Evolutionary conservation across 2,329 filamentous ascomycete genomes (phyloP), one percentile per base, ranked within the genome.

Genomic region (Fusarium siculi): DNA sequence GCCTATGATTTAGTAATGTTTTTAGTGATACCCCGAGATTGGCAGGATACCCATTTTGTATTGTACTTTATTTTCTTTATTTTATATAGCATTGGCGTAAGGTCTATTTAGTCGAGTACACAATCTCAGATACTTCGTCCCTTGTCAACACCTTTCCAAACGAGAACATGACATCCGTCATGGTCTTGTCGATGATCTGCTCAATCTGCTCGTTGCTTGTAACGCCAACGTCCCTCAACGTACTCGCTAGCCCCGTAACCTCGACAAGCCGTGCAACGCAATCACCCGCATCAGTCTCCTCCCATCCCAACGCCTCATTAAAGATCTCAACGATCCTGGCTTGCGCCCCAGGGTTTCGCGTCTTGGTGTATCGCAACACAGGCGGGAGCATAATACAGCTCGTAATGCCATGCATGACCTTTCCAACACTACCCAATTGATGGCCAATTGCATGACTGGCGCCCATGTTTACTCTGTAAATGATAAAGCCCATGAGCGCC

Each of bases 161-260:
- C 11, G 66, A 69, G 30, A 69, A 69, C 65, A 69, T 69, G 1
- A 58, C 58, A 18, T 69, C 66, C 12, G 66, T 69, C 66, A 69
- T 69, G 8, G 66, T 69, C 52, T 65, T 69, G 23, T 49, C 58
- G 8, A 69, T 47, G 12, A 69, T 58, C 30, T 69, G 58, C 21
- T 69, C 65, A 47, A 69, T 58, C 40, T 44, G 52, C 14, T 65
- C 58, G 21, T 69, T 30, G 14, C 30, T 40, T 1, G 36, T 43
- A 9, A 69, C 46, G 4, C 58, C 65, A 11, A 69, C 66, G 10
- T 69, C 65, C 2, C 1, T 44, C 15, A 69, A 10, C 1, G 9
- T 65, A 18, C 40, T 37, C 4, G 66, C 58, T n/a, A 69, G n/a
- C 1, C 40, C 65, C 7, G 58, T 42, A 19, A 69, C n/a, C 14